phyloP scores from a whole-genome alignment of 2,329 filamentous ascomycete genomes.

The Neonectria hederae region DNA sequence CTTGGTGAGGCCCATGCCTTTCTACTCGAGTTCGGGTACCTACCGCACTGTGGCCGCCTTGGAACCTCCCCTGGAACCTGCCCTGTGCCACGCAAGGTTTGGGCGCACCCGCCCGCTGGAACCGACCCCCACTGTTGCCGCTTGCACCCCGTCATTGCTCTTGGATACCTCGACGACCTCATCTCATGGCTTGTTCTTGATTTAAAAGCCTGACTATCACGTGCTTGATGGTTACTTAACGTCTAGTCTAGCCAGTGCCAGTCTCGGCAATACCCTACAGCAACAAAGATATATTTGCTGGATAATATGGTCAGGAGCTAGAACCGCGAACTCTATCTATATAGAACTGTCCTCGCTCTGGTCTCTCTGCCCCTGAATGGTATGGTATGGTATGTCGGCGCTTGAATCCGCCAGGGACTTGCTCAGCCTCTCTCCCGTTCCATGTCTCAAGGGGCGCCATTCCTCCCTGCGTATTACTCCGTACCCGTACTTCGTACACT shows the following conservation, averaged over 20 bases:
- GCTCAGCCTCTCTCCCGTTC: conserved; percentile 33
- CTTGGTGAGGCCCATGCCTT: too few relatives aligned
- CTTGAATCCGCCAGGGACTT: conserved; percentile 20
- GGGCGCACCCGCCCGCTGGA: background rate
- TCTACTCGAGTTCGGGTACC: background rate
- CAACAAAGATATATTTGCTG: background rate
- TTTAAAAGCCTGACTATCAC: background rate
- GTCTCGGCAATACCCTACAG: too few relatives aligned
- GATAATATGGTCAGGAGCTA: background rate
- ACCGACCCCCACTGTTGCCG: background rate
- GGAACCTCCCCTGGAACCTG: background rate
- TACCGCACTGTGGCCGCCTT: background rate
- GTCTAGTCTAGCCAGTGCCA: too few relatives aligned
- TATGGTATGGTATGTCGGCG: conserved; percentile 28
- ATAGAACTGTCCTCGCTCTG: background rate
- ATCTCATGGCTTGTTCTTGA: too few relatives aligned
- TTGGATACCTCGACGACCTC: background rate
- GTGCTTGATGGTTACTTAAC: background rate
- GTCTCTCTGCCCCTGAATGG: conserved; percentile 27
- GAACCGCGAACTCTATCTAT: background rate
- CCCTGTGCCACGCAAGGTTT: background rate
- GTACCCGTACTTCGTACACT: background rate
- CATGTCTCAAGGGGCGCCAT: conserved; percentile 2
- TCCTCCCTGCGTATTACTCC: too few relatives aligned
- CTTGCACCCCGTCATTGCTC: background rate